phyloP scores from a whole-genome alignment of 2,329 filamentous ascomycete species.

The Tolypocladium album region DNA sequence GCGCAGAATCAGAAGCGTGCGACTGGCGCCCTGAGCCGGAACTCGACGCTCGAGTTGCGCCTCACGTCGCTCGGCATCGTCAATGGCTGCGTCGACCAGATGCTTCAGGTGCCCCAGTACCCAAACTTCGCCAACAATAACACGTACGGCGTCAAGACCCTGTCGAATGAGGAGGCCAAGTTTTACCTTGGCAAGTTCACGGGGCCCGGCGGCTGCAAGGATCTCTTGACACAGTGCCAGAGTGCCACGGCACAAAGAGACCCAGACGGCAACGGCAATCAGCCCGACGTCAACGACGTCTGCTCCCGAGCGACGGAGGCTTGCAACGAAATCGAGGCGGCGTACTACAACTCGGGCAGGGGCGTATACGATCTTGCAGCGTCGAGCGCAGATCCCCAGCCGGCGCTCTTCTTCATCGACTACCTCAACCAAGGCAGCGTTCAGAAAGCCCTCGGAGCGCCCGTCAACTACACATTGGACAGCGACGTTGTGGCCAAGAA shows the following conservation, averaged over 20 bases:
- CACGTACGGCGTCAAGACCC: constrained; percentile 51
- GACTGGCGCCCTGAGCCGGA: constrained; percentile 36
- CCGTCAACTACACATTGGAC: constrained; percentile 45
- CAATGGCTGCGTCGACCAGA: constrained; percentile 59
- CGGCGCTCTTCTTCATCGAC: constrained; percentile 46
- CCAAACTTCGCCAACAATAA: constrained; percentile 51
- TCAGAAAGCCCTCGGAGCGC: constrained; percentile 49
- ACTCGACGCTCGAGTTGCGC: constrained; percentile 46
- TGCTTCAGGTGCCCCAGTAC: constrained; percentile 48
- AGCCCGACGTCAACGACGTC: constrained; percentile 25
- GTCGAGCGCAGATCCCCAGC: constrained; percentile 46
- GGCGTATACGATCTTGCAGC: constrained; percentile 54
- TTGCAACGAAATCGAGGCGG: constrained; percentile 40
- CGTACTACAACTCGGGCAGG: constrained; percentile 44
- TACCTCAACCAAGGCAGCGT: constrained; percentile 53
- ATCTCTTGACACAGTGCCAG: constrained; percentile 42
- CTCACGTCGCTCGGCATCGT: constrained; percentile 57
- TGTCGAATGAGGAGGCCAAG: constrained; percentile 39
- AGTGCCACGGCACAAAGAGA: constrained; percentile 26
- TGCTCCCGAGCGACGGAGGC: constrained; percentile 39
- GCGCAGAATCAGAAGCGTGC: constrained; percentile 48
- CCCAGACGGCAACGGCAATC: constrained; percentile 27
- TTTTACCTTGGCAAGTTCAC: constrained; percentile 28
- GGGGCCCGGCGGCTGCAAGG: constrained; percentile 36
- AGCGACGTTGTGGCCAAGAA: constrained; percentile 34